These are phyloP conservation scores for Aspergillus homomorphus DNA, from an alignment of 495 filamentous ascomycete genomes.

Conservation along the genomic window DNA sequence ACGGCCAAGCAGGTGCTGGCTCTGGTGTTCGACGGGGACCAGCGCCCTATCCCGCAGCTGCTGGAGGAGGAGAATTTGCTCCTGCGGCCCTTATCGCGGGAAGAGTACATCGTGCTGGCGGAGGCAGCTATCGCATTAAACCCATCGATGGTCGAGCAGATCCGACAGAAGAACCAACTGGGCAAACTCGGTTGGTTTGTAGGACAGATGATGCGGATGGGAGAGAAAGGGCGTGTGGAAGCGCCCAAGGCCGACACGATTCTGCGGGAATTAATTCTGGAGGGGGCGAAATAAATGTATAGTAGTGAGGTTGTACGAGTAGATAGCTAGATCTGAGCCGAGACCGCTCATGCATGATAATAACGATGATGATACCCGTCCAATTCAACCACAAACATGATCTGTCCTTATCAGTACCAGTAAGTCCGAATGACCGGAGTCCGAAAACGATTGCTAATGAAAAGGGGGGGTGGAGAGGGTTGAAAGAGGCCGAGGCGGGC, in stretches of 20 bases:
- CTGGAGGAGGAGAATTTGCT: constrained; percentile 66
- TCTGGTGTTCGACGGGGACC: constrained; percentile 53
- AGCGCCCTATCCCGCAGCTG: constrained; percentile 52
- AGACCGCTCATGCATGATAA: no score
- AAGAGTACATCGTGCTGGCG: constrained; percentile 46
- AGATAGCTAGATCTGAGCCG: no score
- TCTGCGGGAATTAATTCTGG: constrained; percentile 55
- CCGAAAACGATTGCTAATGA: constrained; percentile 26
- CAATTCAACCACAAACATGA: neutral
- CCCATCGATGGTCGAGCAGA: constrained; percentile 61
- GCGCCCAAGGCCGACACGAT: constrained; percentile 66
- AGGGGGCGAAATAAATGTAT: constrained; percentile 6
- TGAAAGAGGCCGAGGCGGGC: constrained; percentile 29
- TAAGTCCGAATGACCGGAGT: neutral
- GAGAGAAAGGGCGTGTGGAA: constrained; percentile 74
- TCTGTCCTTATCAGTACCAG: neutral
- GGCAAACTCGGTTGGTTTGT: constrained; percentile 86
- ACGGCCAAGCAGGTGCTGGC: constrained; percentile 73
- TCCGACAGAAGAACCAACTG: constrained; percentile 59
- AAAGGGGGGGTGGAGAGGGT: constrained; percentile 20
- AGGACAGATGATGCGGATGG: constrained; percentile 81
- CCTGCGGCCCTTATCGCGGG: constrained; percentile 54
- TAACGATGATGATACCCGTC: constrained; percentile 8
- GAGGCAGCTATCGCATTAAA: constrained; percentile 46
- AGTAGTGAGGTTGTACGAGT: neutral